These are phyloP conservation scores for Trichoderma oligosporum DNA, from an alignment of 2,329 filamentous ascomycete genomes.

Conservation along the genomic window DNA sequence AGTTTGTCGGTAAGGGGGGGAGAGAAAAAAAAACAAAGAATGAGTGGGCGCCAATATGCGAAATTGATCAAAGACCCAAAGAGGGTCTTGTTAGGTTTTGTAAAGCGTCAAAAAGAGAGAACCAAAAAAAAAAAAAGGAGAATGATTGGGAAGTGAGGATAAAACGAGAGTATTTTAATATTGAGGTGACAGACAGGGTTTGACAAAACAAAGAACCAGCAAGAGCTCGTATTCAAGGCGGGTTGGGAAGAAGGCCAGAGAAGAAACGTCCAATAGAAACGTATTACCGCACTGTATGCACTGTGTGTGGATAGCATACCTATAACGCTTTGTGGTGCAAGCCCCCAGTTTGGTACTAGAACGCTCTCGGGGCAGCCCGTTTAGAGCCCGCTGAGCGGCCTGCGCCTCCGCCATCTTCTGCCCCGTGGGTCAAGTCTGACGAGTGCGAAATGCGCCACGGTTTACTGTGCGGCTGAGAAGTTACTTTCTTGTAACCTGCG, in stretches of 20 bases:
- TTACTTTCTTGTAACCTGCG: neutral
- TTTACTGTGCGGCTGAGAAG: neutral
- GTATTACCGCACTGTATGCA: neutral
- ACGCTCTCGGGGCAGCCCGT: slow-evolving; percentile 15
- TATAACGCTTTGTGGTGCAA: slow-evolving; percentile 5
- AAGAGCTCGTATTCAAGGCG: slow-evolving; percentile 17
- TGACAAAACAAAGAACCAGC: slow-evolving; percentile 15
- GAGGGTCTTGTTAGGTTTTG: neutral
- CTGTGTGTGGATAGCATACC: slow-evolving; percentile 4
- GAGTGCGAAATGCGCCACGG: neutral
- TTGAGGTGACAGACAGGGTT: slow-evolving; percentile 18
- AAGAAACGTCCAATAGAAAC: neutral
- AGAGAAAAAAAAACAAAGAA: too few relatives aligned
- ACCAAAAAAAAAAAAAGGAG: slow-evolving; percentile 12
- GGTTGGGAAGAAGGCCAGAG: too few relatives aligned
- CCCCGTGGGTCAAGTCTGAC: slow-evolving; percentile 4
- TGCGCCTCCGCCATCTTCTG: slow-evolving; percentile 14
- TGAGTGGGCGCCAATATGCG: slow-evolving; percentile 5
- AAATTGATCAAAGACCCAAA: slow-evolving; percentile 2
- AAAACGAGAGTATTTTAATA: slow-evolving; percentile 18
- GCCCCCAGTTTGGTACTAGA: slow-evolving; percentile 10
- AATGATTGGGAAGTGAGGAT: slow-evolving; percentile 15
- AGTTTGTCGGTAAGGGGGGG: neutral
- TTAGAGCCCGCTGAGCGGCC: slow-evolving; percentile 9
- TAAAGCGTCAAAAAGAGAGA: slow-evolving; percentile 11